phyloP scores from a whole-genome alignment of 129 eudicot genomes.

The Pseudognaphalium luteoalbum region DNA sequence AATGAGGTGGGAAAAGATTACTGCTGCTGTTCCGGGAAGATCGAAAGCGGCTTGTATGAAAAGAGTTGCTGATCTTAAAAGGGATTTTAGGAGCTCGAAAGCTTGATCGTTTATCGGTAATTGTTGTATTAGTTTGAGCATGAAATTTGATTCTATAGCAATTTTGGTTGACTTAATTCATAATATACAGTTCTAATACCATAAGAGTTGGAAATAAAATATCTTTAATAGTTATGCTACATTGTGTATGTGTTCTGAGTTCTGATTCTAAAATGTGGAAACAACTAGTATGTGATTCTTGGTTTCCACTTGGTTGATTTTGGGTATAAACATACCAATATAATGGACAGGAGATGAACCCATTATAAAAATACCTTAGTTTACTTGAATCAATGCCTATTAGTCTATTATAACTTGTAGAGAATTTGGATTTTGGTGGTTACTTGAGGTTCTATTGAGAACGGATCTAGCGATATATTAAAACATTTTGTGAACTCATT shows the following conservation, averaged over 20 bases:
- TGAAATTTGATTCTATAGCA: slow-evolving; percentile 4
- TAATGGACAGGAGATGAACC: background rate
- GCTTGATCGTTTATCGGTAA: slow-evolving; percentile 30
- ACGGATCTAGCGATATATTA: background rate
- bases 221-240: background rate
- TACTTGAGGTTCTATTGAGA: background rate
- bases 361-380: background rate
- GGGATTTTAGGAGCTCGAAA: slow-evolving; percentile 76
- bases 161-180: slow-evolving; percentile 28
- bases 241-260: background rate
- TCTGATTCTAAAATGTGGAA: background rate
- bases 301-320: background rate
- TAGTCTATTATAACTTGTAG: background rate
- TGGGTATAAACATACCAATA: background rate
- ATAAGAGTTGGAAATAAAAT: background rate
- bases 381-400: too few relatives aligned
- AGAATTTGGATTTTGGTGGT: background rate
- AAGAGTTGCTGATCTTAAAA: slow-evolving; percentile 84
- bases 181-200: background rate
- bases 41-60: slow-evolving; percentile 77
- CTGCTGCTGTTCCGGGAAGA: slow-evolving; percentile 86
- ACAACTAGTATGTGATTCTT: background rate
- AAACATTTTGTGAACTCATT: background rate
- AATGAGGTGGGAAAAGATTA: slow-evolving; percentile 97
- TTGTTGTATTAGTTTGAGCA: slow-evolving; percentile 18